These are phyloP conservation scores for Exophiala lecanii-corni DNA, from an alignment of 2,329 filamentous ascomycete genomes.

Conservation along the genomic window DNA sequence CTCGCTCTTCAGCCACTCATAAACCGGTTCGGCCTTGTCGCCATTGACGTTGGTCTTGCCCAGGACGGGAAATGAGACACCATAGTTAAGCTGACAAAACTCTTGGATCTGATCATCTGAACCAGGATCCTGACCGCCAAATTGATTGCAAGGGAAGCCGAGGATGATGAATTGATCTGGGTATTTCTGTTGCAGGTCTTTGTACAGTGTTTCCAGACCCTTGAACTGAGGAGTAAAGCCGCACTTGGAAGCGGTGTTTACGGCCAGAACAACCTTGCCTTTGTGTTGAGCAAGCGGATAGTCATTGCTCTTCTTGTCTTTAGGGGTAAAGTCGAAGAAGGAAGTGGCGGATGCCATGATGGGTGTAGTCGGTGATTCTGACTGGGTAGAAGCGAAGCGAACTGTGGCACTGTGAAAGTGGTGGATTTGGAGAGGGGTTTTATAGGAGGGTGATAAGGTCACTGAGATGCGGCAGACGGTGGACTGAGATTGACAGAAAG, in stretches of 20 bases:
- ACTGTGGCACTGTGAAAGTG: not conserved
- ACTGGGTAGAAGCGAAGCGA: not conserved
- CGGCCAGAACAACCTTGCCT: conserved; percentile 89
- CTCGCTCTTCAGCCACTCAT: conserved; percentile 65
- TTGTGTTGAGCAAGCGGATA: conserved; percentile 68
- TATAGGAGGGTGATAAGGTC: not conserved
- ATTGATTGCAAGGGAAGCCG: conserved; percentile 99
- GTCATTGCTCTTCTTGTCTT: conserved; percentile 71
- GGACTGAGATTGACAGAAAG: not conserved
- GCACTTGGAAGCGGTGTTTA: conserved; percentile 98
- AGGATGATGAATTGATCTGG: conserved; percentile 77
- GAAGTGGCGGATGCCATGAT: conserved; percentile 63
- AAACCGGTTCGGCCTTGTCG: conserved; percentile 71
- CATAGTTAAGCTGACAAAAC: conserved; percentile 91
- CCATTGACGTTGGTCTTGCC: conserved; percentile 95
- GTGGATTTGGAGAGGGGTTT: not conserved
- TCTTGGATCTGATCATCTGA: conserved; percentile 72
- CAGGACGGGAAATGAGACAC: conserved; percentile 85
- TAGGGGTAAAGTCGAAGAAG: conserved; percentile 81
- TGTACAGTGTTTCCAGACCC: conserved; percentile 86
- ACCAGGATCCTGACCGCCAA: conserved; percentile 84
- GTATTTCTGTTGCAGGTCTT: conserved; percentile 65
- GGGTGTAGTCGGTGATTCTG: not conserved
- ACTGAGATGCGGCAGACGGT: not conserved
- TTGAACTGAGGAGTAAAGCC: conserved; percentile 96